Percentiles rank a stretch among this genome's conserved stretches.
Evolutionary conservation across 106 monocot genomes (phyloP).

Genomic region (Triglochin maritima): DNA sequence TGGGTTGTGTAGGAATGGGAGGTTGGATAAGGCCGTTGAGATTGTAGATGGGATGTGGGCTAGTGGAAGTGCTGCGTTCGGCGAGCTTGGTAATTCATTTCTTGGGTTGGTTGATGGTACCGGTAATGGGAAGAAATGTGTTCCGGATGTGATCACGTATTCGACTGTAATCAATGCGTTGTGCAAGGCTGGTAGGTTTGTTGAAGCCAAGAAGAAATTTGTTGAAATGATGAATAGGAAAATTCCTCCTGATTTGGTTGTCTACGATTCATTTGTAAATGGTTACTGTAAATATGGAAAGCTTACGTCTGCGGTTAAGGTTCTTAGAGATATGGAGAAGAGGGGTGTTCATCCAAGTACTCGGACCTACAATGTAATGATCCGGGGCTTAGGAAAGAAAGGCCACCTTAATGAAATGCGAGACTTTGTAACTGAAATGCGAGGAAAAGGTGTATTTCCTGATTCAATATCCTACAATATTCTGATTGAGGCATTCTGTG

Average conservation of each 20-base stretch:
- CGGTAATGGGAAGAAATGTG: slow-evolving; percentile 34
- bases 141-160: slow-evolving; percentile 74
- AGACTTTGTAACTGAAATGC: slow-evolving; percentile 67
- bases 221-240: slow-evolving; percentile 62
- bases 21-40: slow-evolving; percentile 79
- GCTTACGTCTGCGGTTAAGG: slow-evolving; percentile 58
- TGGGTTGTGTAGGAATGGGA: slow-evolving; percentile 66
- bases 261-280: slow-evolving; percentile 69
- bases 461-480: slow-evolving; percentile 64
- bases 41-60: slow-evolving; percentile 80
- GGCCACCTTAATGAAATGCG: slow-evolving; percentile 41
- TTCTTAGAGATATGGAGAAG: slow-evolving; percentile 87
- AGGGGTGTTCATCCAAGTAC: slow-evolving; percentile 51
- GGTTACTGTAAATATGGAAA: slow-evolving; percentile 75
- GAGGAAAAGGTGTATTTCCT: slow-evolving; percentile 35
- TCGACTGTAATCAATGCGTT: slow-evolving; percentile 61
- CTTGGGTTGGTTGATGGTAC: slow-evolving; percentile 42
- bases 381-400: slow-evolving; percentile 54
- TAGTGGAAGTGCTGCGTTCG: slow-evolving; percentile 71
- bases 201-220: slow-evolving; percentile 76
- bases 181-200: slow-evolving; percentile 64
- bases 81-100: slow-evolving; percentile 65
- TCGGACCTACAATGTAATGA: slow-evolving; percentile 73
- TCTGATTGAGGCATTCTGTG: slow-evolving; percentile 48
- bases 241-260: slow-evolving; percentile 53